Percentiles rank a stretch among this genome's conserved stretches.
Conservation (phyloP, 176 grass and related monocot genomes). For the Phyllostachys edulis region DNA sequence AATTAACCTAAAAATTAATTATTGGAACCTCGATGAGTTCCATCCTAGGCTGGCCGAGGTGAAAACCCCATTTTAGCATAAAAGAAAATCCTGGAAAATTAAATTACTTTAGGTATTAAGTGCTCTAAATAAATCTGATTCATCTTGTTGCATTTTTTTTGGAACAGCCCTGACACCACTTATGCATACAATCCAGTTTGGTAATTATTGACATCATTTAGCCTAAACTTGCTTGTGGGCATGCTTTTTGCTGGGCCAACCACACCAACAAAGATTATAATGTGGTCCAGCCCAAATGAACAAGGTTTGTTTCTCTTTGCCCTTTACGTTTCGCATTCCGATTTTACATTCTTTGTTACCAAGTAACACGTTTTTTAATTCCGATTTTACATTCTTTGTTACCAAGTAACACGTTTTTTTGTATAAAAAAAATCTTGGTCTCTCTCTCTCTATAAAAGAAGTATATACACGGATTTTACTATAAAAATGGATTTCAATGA, state of each 20-base stretch:
- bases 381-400: no score
- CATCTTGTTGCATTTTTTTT: background rate
- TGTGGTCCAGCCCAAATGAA: constrained; percentile 27
- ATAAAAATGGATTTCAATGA: no score
- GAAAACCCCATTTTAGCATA: background rate
- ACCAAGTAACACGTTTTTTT: no score
- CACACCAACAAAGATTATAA: background rate
- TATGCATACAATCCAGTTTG: background rate
- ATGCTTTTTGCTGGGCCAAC: constrained; percentile 17
- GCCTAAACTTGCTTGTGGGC: constrained; percentile 2
- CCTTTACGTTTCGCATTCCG: background rate
- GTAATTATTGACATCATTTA: background rate
- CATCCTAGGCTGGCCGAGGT: background rate
- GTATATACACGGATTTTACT: no score
- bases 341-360: background rate
- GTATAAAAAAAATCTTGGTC: no score
- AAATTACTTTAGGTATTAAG: background rate
- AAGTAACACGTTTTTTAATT: no score
- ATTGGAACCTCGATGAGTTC: background rate
- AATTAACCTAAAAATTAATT: background rate
- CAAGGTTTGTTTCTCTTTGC: background rate
- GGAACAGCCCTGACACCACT: background rate
- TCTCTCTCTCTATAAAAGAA: no score
- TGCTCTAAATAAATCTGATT: background rate
- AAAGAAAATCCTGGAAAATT: background rate